Evolutionary conservation across 2,329 filamentous ascomycete genomes (phyloP).

Genomic region (Clonostachys chloroleuca): DNA sequence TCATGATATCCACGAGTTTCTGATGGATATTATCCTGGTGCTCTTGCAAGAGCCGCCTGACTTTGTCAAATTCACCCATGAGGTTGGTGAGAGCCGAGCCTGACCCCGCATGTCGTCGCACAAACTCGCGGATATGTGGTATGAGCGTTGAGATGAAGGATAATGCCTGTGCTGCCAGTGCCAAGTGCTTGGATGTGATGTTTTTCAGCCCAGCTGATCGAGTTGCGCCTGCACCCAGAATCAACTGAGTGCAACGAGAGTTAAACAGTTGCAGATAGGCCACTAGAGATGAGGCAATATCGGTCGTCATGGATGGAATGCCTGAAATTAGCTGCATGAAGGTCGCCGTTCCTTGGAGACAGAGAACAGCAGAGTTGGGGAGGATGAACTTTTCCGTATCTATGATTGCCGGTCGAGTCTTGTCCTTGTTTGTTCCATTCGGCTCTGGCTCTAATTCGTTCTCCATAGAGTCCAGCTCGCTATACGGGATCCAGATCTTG

Average conservation of each 20-base stretch:
- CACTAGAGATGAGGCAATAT: slow-evolving; percentile 74
- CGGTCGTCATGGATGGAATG: slow-evolving; percentile 84
- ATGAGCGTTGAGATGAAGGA: slow-evolving; percentile 84
- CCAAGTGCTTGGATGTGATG: slow-evolving; percentile 93
- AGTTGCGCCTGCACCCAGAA: slow-evolving; percentile 90
- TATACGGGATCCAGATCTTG: slow-evolving; percentile 51
- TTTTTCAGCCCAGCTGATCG: slow-evolving; percentile 86
- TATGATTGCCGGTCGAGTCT: slow-evolving; percentile 68
- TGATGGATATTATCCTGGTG: slow-evolving; percentile 89
- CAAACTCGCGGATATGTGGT: slow-evolving; percentile 87
- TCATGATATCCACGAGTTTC: slow-evolving; percentile 92
- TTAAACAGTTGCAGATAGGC: slow-evolving; percentile 93
- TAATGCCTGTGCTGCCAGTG: slow-evolving; percentile 83
- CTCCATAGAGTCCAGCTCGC: slow-evolving; percentile 19
- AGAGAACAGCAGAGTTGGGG: slow-evolving; percentile 76
- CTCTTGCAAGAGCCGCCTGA: slow-evolving; percentile 78
- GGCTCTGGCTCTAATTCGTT: slow-evolving; percentile 30
- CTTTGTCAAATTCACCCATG: slow-evolving; percentile 85
- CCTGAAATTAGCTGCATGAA: slow-evolving; percentile 80
- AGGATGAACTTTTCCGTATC: slow-evolving; percentile 84
- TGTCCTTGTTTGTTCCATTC: slow-evolving; percentile 54
- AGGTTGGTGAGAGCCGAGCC: slow-evolving; percentile 49
- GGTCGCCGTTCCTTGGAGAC: slow-evolving; percentile 74
- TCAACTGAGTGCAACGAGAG: slow-evolving; percentile 91
- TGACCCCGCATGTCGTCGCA: slow-evolving; percentile 66